Evolutionary conservation across 345 rosid genomes (phyloP).

Genomic region (Punica granatum): DNA sequence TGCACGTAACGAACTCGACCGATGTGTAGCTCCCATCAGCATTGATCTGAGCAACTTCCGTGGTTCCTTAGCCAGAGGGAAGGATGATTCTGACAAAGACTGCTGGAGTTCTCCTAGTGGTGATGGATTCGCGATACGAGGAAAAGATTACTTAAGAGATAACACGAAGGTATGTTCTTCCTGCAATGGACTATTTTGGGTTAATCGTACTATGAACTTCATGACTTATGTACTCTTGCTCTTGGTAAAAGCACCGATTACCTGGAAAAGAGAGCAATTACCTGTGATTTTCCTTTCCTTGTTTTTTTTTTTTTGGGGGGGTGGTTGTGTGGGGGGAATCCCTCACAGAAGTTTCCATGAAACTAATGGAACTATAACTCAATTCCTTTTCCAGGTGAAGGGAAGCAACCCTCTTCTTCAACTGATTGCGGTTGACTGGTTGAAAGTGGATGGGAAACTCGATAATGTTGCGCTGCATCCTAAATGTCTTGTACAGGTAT

Average conservation of each 20-base stretch:
- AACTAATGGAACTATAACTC: not conserved
- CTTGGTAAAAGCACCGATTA: not conserved
- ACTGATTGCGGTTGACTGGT: conserved; percentile 90
- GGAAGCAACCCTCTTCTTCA: conserved; percentile 92
- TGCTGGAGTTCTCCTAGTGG: conserved; percentile 95
- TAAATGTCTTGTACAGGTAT: conserved; percentile 81
- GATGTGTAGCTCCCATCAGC: conserved; percentile 31
- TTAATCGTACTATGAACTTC: not conserved
- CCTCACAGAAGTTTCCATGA: no score
- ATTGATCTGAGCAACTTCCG: conserved; percentile 54
- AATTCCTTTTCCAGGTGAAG: conserved; percentile 46
- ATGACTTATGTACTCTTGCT: not conserved
- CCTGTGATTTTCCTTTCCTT: not conserved
- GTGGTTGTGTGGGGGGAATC: no score
- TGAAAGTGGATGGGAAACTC: conserved; percentile 58
- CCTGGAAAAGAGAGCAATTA: not conserved
- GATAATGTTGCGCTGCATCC: conserved; percentile 78
- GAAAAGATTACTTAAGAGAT: conserved; percentile 84
- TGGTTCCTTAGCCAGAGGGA: conserved; percentile 53
- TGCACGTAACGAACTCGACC: conserved; percentile 58
- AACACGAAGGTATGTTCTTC: conserved; percentile 53
- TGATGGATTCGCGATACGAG: conserved; percentile 86
- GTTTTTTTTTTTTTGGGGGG: no score
- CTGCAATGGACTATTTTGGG: not conserved
- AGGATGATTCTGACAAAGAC: conserved; percentile 54